Evolutionary conservation across 2,329 filamentous ascomycete species (phyloP), one percentile per base, ranked within the genome.

Genomic region (Sarocladium oryzae): DNA sequence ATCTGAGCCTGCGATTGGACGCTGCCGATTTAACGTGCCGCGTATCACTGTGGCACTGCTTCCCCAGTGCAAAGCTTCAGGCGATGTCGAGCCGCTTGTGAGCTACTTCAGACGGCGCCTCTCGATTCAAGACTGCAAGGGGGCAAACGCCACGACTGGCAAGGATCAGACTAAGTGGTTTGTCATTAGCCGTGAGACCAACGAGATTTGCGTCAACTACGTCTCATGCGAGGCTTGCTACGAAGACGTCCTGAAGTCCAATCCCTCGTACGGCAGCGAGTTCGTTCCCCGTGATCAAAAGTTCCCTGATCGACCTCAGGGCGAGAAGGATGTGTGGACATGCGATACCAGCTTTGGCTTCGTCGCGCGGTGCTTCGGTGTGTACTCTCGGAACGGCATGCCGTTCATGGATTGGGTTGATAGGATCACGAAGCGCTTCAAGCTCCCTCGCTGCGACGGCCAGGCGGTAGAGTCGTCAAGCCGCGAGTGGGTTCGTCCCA

Each of bases 211-310:
- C 0, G 53, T 59, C 1, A 62, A 63, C 1, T 63, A 72, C 23
- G 56, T 71, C 2, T 56, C 66, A 0, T 73, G 70, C 26, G 62
- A 71, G 26, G 63, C 69, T 3, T 72, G 70, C 48, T 67, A 65
- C 52, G 60, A 68, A 11, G 66, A 72, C 36, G 48, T 53, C 1
- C 53, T 70, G 2, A 56, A 52, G 1, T 62, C 58, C 0, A 63
- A 59, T 0, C 10, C 57, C 0, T 26, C 21, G 11, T 66, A 70
- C 15, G 65, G 65, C 8, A 15, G 54, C 3, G 57, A 52, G 1
- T 70, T 72, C n/a, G 56, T 56, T 1, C 57, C 56, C 0, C 33
- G 49, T 21, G 32, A 13, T 9, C 16, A 51, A 8, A 16, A 24
- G 2, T 55, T 55, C 37, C 37, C 50, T 1, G 16, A 57, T 0